These are phyloP conservation scores for Phytophthora fragariaefolia DNA, from an alignment of 352 stramenopile species.

Conservation along the genomic window DNA sequence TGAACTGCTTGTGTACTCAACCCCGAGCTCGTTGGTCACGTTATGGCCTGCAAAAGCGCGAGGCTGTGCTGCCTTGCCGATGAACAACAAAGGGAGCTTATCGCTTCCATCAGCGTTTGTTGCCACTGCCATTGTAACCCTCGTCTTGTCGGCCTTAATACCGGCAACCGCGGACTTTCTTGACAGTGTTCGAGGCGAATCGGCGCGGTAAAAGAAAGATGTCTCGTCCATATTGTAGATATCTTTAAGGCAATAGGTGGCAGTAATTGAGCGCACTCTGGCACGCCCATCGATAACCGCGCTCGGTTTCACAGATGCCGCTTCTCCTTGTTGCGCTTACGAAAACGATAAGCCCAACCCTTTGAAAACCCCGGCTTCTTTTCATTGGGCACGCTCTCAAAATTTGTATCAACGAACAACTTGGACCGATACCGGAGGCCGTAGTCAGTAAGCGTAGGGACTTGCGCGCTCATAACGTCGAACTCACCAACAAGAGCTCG, in stretches of 20 bases:
- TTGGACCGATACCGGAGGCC: not conserved
- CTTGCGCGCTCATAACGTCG: not conserved
- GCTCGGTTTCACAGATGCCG: too few relatives aligned
- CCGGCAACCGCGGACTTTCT: not conserved
- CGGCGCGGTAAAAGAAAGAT: not conserved
- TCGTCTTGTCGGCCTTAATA: not conserved
- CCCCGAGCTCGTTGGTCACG: not conserved
- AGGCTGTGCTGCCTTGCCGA: not conserved
- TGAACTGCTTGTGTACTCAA: not conserved
- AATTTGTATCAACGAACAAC: not conserved
- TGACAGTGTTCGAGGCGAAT: not conserved
- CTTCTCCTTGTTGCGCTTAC: too few relatives aligned
- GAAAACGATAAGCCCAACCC: not conserved
- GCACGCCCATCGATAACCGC: too few relatives aligned
- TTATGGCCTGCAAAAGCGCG: not conserved
- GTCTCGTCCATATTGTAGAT: constrained; percentile 1
- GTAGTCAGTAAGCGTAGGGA: not conserved
- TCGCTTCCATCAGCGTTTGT: not conserved
- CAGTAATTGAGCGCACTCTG: not conserved
- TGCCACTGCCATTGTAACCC: not conserved
- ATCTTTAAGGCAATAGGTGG: not conserved
- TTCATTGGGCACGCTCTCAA: not conserved
- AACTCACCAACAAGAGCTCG: not conserved
- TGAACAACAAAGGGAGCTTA: not conserved
- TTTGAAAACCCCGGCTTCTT: not conserved